Base-by-base conservation (phyloP, 306 rosid genomes). In the Astragalus glycyphyllos region DNA sequence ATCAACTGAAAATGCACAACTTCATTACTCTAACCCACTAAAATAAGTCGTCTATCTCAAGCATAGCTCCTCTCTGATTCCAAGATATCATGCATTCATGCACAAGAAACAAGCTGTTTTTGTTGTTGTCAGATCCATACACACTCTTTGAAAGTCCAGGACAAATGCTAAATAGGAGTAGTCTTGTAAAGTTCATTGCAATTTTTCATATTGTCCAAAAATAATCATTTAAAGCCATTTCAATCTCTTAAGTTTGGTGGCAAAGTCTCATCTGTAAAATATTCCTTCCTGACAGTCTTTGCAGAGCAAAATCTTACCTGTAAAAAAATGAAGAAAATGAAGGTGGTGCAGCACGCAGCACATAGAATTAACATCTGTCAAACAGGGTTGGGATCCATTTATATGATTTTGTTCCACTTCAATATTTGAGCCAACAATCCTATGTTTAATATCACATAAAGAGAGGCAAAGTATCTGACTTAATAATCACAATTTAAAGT, bases 241-340 rank as follows among this genome's bases (percentile, higher is more conserved):
- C 88, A 86, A 54, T 81, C 84, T 81, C 31, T 83, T 72, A 91
- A 91, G 74, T 65, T 79, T 16, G 84, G 77, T 0, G 97, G 96
- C 63, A 91, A 59, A 12, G 90, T 87, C 62, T 80, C 86, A 58
- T 79, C 83, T 8, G 89, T 85, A 76, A 95, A 95, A 71, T 89
- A 89, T 75, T 95, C 96, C 78, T 83, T 81, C 72, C 84, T 83
- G 47, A 91, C 81, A 40, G 82, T 82, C 60, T 95, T 92, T 45
- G 75, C 85, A 2, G 95, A 84, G 84, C 99, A 95, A 84, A 95
- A 95, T 54, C 85, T 87, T 64, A 55, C 97, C 99, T 95, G 75
- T 81, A 83, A 82, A 78, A 77, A 12, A 50, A 50, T 42, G 11
- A 61, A 63, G 61, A 42, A 74, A 70, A 50, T 59, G 29, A 70